These are phyloP conservation scores for Penicillium sp. DNA, from an alignment of 2,329 filamentous ascomycete species.

Conservation along the genomic window DNA sequence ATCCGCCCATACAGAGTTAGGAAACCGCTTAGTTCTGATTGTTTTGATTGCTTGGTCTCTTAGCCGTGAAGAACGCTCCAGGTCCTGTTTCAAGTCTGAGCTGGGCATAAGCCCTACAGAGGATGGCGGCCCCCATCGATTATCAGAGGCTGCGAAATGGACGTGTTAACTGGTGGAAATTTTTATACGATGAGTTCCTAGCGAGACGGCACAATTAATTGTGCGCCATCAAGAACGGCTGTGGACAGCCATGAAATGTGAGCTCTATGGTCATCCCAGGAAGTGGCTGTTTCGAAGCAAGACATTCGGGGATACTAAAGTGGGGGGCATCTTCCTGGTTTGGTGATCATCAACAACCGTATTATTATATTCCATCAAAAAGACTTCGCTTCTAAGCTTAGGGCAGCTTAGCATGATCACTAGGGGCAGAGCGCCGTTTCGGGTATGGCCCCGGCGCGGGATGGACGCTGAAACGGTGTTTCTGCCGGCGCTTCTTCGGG, in stretches of 20 bases:
- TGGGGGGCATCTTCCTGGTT: background rate
- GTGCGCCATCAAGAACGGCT: background rate
- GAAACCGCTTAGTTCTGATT: background rate
- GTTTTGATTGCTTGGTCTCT: background rate
- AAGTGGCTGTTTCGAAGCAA: conserved; percentile 1
- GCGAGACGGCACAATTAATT: background rate
- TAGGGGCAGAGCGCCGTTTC: background rate
- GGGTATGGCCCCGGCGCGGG: background rate
- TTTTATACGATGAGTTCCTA: background rate
- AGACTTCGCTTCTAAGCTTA: too few species aligned
- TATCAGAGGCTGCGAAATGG: background rate
- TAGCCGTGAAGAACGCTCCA: background rate
- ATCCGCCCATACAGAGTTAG: background rate
- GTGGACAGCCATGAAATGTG: background rate
- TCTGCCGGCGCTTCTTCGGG: background rate
- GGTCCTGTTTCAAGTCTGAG: background rate
- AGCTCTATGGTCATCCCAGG: background rate
- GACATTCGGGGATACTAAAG: background rate
- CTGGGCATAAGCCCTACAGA: background rate
- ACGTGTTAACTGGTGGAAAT: background rate
- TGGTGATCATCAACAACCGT: background rate
- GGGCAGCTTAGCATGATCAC: background rate
- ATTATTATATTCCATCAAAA: too few species aligned
- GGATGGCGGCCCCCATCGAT: background rate
- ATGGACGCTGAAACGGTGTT: background rate